A percentile compares a stretch with the other conserved stretches of the same genome.
Evolutionary conservation across 805 yeast genomes (phyloP).

Genomic region (Suhomyces faveliae): DNA sequence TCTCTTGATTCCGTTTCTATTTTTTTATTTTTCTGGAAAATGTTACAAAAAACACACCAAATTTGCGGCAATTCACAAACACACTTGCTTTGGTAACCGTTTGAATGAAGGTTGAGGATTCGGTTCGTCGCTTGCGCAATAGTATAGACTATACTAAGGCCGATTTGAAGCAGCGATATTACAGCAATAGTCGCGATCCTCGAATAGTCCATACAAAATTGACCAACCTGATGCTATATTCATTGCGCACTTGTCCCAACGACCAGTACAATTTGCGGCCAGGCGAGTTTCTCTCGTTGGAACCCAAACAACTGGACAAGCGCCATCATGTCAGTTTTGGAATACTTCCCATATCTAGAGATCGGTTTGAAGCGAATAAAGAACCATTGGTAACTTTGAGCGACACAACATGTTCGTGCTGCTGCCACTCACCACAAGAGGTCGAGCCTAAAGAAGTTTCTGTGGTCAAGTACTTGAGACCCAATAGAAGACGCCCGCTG

Average conservation of each 20-base stretch:
- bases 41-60: too few relatives aligned
- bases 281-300: constrained; percentile 32
- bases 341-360: neutral
- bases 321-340: neutral
- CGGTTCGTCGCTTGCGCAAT: constrained; percentile 27
- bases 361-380: neutral
- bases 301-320: neutral
- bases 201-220: constrained; percentile 37
- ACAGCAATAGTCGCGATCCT: constrained; percentile 37
- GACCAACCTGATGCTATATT: constrained; percentile 30
- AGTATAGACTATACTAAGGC: constrained; percentile 32
- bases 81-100: neutral
- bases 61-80: neutral
- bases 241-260: constrained; percentile 38
- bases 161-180: constrained; percentile 37
- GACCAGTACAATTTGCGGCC: constrained; percentile 29
- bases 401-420: neutral
- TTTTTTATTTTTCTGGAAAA: neutral
- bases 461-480: neutral
- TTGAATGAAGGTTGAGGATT: neutral
- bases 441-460: neutral
- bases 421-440: neutral
- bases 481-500: neutral
- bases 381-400: neutral
- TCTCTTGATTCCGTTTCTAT: neutral